phyloP scores from a whole-genome alignment of 1,284 basidiomycete species.

The Irpex lacteus region DNA sequence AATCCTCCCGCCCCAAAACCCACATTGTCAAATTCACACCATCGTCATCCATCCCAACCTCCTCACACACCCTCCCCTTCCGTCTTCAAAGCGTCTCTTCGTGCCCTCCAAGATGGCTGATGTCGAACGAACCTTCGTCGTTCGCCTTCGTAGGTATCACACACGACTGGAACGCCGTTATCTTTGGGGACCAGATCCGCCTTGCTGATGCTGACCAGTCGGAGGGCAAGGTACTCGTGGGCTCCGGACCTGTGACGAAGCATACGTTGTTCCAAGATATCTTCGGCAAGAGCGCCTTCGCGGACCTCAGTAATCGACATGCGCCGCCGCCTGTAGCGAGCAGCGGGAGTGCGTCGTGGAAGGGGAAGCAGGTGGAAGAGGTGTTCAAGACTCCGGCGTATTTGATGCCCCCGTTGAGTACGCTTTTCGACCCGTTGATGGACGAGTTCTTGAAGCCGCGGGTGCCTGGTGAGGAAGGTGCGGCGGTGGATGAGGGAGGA shows the following conservation, averaged over 20 bases:
- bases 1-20: constrained; percentile 31
- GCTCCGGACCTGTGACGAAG: constrained; percentile 29
- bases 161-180: constrained; percentile 56
- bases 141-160: constrained; percentile 68
- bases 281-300: constrained; percentile 70
- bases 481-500: not conserved
- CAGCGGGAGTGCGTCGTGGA: constrained; percentile 31
- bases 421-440: constrained; percentile 75
- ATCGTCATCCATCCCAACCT: constrained; percentile 40
- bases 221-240: constrained; percentile 42
- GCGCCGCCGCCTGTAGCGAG: constrained; percentile 13
- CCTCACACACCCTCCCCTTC: constrained; percentile 55
- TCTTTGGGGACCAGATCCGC: constrained; percentile 57
- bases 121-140: constrained; percentile 27
- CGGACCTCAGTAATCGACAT: constrained; percentile 25
- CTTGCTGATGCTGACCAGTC: constrained; percentile 40
- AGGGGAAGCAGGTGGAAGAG: constrained; percentile 38
- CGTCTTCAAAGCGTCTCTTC: constrained; percentile 48
- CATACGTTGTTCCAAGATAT: constrained; percentile 82
- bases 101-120: constrained; percentile 37
- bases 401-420: constrained; percentile 75
- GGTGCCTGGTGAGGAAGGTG: constrained; percentile 18
- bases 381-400: constrained; percentile 78
- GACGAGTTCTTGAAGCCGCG: constrained; percentile 54
- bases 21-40: constrained; percentile 48